Conservation (phyloP, 2,329 filamentous ascomycete genomes). For the Sphaerulina populicola region DNA sequence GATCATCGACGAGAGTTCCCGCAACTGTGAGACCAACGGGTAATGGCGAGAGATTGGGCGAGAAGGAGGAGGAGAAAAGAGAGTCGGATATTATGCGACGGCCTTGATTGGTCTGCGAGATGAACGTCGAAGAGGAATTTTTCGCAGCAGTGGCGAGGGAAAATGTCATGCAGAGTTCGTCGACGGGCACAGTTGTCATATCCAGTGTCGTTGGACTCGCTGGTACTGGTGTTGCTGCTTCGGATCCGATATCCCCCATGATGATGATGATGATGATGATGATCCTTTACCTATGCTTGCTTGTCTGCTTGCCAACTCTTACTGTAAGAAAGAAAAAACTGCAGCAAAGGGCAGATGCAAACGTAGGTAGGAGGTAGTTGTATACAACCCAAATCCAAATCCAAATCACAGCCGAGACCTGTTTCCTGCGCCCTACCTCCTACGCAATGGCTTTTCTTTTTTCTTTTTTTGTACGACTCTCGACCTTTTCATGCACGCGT, state of each 20-base stretch:
- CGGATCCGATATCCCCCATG: constrained; percentile 4
- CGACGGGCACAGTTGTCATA: constrained; percentile 5
- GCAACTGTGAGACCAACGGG: constrained; percentile 9
- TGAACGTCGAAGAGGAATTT: constrained; percentile 7
- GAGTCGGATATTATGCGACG: neutral
- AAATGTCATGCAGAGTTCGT: constrained; percentile 12
- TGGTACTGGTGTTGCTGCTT: neutral
- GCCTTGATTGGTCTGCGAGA: constrained; percentile 5
- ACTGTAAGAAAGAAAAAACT: too few species aligned
- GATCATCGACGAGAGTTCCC: constrained; percentile 9
- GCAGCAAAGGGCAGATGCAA: too few species aligned
- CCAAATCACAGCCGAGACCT: too few species aligned
- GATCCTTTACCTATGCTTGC: too few species aligned
- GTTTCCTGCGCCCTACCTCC: too few species aligned
- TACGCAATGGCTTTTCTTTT: too few species aligned
- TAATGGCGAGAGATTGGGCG: neutral
- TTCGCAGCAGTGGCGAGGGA: constrained; percentile 9
- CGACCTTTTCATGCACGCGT: too few species aligned
- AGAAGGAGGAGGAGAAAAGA: neutral
- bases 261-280: neutral
- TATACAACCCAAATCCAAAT: too few species aligned
- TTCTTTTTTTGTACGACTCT: too few species aligned
- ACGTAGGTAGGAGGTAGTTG: too few species aligned
- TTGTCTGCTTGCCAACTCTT: too few species aligned
- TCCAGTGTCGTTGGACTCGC: constrained; percentile 11